Evolutionary conservation across 2,329 filamentous ascomycete species (phyloP).

Genomic region (Ophiosphaerella herpotricha): DNA sequence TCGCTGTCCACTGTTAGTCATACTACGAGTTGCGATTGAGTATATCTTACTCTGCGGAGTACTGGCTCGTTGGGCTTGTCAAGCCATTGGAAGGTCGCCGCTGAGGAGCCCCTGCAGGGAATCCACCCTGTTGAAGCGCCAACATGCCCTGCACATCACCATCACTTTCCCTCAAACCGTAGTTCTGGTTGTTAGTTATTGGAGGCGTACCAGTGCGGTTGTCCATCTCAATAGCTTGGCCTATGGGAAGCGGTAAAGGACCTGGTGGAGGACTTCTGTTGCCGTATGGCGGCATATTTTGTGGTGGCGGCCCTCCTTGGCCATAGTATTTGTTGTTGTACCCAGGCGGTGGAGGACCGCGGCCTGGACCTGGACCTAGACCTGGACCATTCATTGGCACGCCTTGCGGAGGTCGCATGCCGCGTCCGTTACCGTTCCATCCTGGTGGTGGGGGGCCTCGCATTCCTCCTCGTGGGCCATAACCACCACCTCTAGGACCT

Average conservation of each 20-base stretch:
- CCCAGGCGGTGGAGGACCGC: conserved; percentile 50
- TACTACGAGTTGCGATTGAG: conserved; percentile 5
- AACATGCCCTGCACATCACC: conserved; percentile 76
- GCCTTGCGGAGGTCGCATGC: conserved; percentile 38
- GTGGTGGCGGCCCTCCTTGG: conserved; percentile 49
- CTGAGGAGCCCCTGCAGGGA: conserved; percentile 33
- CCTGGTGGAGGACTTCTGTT: conserved; percentile 61
- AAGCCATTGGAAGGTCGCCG: conserved; percentile 29
- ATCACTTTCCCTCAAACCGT: conserved; percentile 64
- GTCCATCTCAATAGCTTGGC: conserved; percentile 81
- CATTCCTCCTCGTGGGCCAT: conserved; percentile 45
- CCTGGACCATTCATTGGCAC: conserved; percentile 43
- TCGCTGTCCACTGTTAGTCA: conserved; percentile 23
- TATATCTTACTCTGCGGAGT: conserved; percentile 71
- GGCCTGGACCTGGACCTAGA: conserved; percentile 39
- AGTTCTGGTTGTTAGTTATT: conserved; percentile 30
- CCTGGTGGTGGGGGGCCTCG: conserved; percentile 48
- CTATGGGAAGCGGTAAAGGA: conserved; percentile 51
- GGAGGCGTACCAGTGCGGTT: conserved; percentile 52
- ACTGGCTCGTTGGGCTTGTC: conserved; percentile 67
- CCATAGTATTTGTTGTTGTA: conserved; percentile 46
- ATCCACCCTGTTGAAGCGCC: conserved; percentile 64
- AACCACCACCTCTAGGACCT: conserved; percentile 42
- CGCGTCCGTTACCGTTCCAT: conserved; percentile 46
- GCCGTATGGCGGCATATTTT: conserved; percentile 46